Evolutionary conservation across 2,329 filamentous ascomycete species (phyloP).

Genomic region (Colletotrichum viniferum): DNA sequence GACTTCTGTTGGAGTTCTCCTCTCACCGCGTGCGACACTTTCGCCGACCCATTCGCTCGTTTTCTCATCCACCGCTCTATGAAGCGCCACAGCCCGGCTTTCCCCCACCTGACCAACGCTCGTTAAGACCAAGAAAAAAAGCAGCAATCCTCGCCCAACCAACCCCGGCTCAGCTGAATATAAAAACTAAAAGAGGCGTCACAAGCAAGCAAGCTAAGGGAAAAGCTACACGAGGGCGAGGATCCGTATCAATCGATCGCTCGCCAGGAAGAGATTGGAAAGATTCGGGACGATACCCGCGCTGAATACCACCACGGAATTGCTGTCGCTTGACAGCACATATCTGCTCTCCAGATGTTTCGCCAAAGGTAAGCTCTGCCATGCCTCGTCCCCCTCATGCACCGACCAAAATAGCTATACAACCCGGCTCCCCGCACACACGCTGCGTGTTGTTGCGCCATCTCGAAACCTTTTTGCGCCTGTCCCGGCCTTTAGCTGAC

Average conservation of each 20-base stretch:
- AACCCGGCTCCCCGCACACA: conserved; percentile 5
- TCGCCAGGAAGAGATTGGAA: conserved; percentile 7
- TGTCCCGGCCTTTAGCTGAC: conserved; percentile 9
- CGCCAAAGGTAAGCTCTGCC: conserved; percentile 35
- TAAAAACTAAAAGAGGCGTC: background rate
- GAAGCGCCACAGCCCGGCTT: conserved; percentile 18
- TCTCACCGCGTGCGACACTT: conserved; percentile 4
- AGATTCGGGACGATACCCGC: background rate
- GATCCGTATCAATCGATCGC: background rate
- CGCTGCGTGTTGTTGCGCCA: conserved; percentile 1
- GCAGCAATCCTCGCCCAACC: background rate
- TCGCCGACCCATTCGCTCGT: conserved; percentile 17
- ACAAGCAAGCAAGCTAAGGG: background rate
- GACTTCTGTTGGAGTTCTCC: background rate
- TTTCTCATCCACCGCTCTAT: conserved; percentile 11
- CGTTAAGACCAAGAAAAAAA: background rate
- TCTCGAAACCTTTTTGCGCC: conserved; percentile 6
- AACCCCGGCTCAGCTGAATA: background rate
- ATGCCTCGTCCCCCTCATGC: conserved; percentile 1
- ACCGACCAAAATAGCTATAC: conserved; percentile 17
- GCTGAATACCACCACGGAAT: conserved; percentile 8
- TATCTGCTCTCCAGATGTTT: conserved; percentile 30
- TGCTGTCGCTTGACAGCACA: conserved; percentile 28
- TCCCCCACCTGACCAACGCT: conserved; percentile 21
- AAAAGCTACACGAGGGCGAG: background rate